Evolutionary conservation across 192 early-diverging fungal species (phyloP), one percentile per base, ranked within the genome.

Genomic region (Powellomyces hirtus): DNA sequence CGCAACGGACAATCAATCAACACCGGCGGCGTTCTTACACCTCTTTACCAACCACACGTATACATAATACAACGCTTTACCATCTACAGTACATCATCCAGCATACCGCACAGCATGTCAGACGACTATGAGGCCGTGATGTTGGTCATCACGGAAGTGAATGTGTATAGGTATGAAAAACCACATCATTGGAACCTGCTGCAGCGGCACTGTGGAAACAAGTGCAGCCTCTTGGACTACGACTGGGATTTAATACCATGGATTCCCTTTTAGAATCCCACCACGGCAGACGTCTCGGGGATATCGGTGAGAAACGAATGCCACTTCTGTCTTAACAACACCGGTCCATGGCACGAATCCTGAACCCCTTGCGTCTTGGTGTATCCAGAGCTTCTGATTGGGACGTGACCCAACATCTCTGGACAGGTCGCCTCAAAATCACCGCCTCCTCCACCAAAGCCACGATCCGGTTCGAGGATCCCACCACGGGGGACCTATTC

Each of bases 121-220:
- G 81, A 89, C 31, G 84, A 84, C 24, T 93, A 89, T 67, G 90
- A 94, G 74, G 81, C 81, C 22, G 91, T 94, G 7, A 76, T 94
- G 29, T 77, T 92, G 13, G 86, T 94, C 24, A 82, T 94, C 59
- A 75, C 85, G 35, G 93, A 94, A 73, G 89, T 87, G 79, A 85
- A 85, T 67, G 84, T 82, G 2, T 86, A 84, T 55, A 59, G 77
- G 79, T 81, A 64, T 33, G 40, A n/a, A n/a, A n/a, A n/a, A n/a
- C n/a, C n/a, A n/a, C n/a, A n/a, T n/a, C n/a, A n/a, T n/a, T n/a
- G n/a, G n/a, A n/a, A n/a, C n/a, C n/a, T n/a, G n/a, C n/a, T n/a
- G n/a, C n/a, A n/a, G n/a, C n/a, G n/a, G n/a, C n/a, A n/a, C n/a
- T n/a, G n/a, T n/a, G n/a, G n/a, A n/a, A n/a, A n/a, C n/a, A n/a